phyloP scores from a whole-genome alignment of 1,139 yeast species.

The Geotrichum restrictum region DNA sequence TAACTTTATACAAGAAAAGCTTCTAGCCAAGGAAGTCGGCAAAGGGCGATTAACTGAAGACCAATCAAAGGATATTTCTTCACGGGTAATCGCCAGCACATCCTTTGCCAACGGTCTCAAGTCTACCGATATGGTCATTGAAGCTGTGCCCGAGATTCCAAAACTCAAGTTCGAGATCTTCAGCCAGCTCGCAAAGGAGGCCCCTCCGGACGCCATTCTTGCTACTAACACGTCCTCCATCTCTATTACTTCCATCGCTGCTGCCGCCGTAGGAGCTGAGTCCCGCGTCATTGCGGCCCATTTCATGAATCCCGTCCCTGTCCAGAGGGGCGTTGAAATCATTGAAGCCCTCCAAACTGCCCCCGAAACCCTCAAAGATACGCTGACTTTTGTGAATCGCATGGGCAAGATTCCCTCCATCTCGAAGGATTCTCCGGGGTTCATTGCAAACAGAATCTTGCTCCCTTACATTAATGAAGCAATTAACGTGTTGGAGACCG shows the following conservation, averaged over 20 bases:
- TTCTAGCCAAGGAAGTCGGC: constrained; percentile 39
- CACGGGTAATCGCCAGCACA: constrained; percentile 32
- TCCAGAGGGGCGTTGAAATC: constrained; percentile 46
- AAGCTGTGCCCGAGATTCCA: constrained; percentile 45
- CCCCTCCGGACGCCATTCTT: constrained; percentile 37
- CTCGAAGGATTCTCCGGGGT: constrained; percentile 44
- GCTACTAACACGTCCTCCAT: constrained; percentile 47
- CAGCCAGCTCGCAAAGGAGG: constrained; percentile 35
- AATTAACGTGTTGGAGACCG: constrained; percentile 43
- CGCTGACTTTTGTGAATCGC: constrained; percentile 36
- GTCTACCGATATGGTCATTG: constrained; percentile 41
- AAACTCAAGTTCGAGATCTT: constrained; percentile 40
- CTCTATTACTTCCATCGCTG: constrained; percentile 44
- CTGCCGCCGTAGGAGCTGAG: constrained; percentile 44
- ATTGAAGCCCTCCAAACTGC: constrained; percentile 44
- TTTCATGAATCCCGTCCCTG: constrained; percentile 48
- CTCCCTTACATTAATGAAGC: constrained; percentile 47
- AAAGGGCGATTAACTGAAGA: constrained; percentile 39
- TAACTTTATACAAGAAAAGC: constrained; percentile 29
- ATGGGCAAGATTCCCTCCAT: constrained; percentile 42
- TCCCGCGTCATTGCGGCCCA: constrained; percentile 43
- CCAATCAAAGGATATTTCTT: constrained; percentile 35
- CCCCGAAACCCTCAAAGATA: constrained; percentile 35
- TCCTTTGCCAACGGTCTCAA: constrained; percentile 32
- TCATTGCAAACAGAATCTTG: constrained; percentile 44